A percentile compares a stretch with the other conserved stretches of the same genome.
Conservation (phyloP, 2,329 filamentous ascomycete genomes). For the Epichloe coenophiala region DNA sequence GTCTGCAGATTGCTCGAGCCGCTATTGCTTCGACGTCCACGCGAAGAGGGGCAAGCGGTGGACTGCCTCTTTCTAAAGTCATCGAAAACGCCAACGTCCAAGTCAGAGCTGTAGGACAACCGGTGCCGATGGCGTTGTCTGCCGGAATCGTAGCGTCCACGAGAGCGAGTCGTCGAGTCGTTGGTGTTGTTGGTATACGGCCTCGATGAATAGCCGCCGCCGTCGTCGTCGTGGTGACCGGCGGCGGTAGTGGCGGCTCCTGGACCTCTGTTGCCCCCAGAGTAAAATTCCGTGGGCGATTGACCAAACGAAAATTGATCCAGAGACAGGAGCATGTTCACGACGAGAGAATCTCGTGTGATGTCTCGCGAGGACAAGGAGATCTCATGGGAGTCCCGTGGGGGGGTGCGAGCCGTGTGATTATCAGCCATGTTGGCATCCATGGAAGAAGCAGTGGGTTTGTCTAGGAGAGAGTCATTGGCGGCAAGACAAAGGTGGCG, state of each 20-base stretch:
- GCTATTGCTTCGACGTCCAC: constrained; percentile 64
- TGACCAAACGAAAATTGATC: constrained; percentile 61
- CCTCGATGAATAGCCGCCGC: constrained; percentile 6
- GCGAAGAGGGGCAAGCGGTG: constrained; percentile 18
- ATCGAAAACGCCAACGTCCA: constrained; percentile 43
- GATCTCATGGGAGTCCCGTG: constrained; percentile 68
- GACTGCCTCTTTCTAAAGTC: constrained; percentile 10
- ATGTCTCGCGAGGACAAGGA: constrained; percentile 64
- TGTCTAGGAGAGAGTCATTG: constrained; percentile 15
- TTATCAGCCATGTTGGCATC: constrained; percentile 15
- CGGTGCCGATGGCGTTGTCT: constrained; percentile 14
- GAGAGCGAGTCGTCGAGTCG: constrained; percentile 3
- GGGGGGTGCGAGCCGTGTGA: constrained; percentile 14
- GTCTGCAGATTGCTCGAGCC: constrained; percentile 59
- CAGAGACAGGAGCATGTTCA: constrained; percentile 89
- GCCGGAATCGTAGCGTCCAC: neutral
- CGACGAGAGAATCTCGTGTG: constrained; percentile 80
- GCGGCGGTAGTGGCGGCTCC: constrained; percentile 11
- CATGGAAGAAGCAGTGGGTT: constrained; percentile 8
- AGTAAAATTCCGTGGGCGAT: constrained; percentile 10
- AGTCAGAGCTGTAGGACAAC: constrained; percentile 49
- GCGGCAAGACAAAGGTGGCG: constrained; percentile 3
- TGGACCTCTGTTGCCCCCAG: constrained; percentile 4
- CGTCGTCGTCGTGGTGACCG: constrained; percentile 3
- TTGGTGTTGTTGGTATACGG: constrained; percentile 3